Evolutionary conservation across 108 stramenopile genomes (phyloP).

Genomic region (Epipyxis sp.): DNA sequence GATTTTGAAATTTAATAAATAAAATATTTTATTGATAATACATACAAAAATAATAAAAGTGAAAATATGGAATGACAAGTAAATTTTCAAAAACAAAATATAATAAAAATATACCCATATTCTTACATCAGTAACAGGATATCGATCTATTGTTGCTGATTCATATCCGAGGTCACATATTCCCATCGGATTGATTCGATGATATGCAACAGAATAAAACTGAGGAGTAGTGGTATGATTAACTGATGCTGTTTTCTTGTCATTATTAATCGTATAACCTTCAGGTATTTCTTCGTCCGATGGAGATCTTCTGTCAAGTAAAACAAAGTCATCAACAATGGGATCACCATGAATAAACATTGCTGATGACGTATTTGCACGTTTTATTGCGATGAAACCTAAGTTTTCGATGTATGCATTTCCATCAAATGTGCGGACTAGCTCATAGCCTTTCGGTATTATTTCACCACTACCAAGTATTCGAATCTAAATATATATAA

Average conservation of each 20-base stretch:
- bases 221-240: background rate
- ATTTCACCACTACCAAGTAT: background rate
- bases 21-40: too few species aligned
- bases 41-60: too few species aligned
- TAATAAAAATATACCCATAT: too few species aligned
- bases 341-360: background rate
- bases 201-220: background rate
- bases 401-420: background rate
- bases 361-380: background rate
- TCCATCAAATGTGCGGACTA: background rate
- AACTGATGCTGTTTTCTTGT: background rate
- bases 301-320: background rate
- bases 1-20: too few species aligned
- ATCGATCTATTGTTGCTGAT: constrained; percentile 19
- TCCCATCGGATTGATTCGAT: constrained; percentile 5
- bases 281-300: constrained; percentile 3
- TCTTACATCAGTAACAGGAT: constrained; percentile 3
- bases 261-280: background rate
- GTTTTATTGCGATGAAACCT: constrained; percentile 9
- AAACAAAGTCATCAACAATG: background rate
- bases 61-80: too few species aligned
- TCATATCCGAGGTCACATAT: constrained; percentile 24
- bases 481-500: background rate
- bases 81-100: too few species aligned
- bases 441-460: constrained; percentile 7